Percentiles rank a stretch among this genome's conserved stretches.
Conservation (phyloP, 345 rosid genomes). For the Moringa oleifera region DNA sequence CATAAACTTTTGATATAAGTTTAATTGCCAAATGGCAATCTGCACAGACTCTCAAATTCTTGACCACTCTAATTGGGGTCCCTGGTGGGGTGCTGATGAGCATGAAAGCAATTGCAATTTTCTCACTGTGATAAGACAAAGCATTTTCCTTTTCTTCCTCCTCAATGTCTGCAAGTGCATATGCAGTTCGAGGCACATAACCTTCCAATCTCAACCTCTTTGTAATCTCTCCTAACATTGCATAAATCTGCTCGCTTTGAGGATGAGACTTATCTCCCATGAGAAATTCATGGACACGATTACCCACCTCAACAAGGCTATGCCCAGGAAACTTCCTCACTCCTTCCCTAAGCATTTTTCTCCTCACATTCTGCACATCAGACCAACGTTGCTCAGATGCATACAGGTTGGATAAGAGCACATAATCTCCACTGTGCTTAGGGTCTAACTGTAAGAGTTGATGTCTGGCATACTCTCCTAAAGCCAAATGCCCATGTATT, state of each 20-base stretch:
- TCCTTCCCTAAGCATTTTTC: constrained; percentile 47
- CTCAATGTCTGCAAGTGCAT: constrained; percentile 66
- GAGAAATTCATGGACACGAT: constrained; percentile 54
- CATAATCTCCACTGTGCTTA: constrained; percentile 71
- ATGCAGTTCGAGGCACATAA: constrained; percentile 46
- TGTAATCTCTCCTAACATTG: constrained; percentile 52
- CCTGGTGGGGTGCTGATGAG: constrained; percentile 49
- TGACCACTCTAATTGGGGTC: constrained; percentile 52
- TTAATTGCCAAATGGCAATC: constrained; percentile 83
- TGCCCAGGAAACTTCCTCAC: constrained; percentile 67
- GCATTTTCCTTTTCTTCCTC: constrained; percentile 80
- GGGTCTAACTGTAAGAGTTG: constrained; percentile 56
- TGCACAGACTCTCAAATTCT: constrained; percentile 77
- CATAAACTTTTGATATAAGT: constrained; percentile 60
- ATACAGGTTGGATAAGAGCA: constrained; percentile 76
- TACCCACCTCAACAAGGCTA: constrained; percentile 76
- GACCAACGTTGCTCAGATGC: constrained; percentile 74
- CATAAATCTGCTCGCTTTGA: constrained; percentile 43
- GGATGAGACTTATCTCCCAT: constrained; percentile 66
- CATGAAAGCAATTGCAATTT: constrained; percentile 80
- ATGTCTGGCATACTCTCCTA: constrained; percentile 60
- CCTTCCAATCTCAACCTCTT: constrained; percentile 53
- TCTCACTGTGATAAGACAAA: constrained; percentile 73
- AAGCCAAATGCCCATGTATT: constrained; percentile 44
- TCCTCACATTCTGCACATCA: constrained; percentile 61